Base-by-base conservation (phyloP, 208 protist species). In the Phytomonas sp. region DNA sequence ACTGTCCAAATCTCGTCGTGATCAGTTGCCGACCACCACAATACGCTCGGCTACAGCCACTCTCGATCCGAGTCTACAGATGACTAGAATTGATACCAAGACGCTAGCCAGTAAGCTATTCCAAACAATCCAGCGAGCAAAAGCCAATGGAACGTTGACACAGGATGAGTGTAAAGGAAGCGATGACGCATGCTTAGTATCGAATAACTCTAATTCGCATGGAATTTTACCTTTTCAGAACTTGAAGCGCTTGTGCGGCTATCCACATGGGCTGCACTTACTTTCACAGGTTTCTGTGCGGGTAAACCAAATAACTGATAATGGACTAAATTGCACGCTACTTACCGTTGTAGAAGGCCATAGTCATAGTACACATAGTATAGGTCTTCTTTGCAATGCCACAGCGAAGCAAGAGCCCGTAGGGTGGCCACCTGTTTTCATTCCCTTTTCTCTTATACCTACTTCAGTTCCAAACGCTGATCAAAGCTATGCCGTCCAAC, bases 281-380 rank as follows among this genome's bases (percentile, higher is more conserved):
- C 87, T 84, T 64, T 76, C 80, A 2, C 64, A 72, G 14, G 68
- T 93, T 36, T 67, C 79, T 8, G 82, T 93, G 29, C 81, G 77
- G n/a, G 73, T 93, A 2, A 83, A 91, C 62, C 77, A 78, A 60
- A 79, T 93, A n/a, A 83, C 64, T 3, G 75, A 81, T 26, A 75
- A 86, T 42, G 88, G 88, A 37, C 45, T 93, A 29, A 78, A 89
- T n/a, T n/a, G n/a, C n/a, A n/a, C n/a, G n/a, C n/a, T n/a, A n/a
- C n/a, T n/a, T n/a, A n/a, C n/a, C n/a, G n/a, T n/a, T n/a, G n/a
- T n/a, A n/a, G n/a, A n/a, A n/a, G n/a, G n/a, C n/a, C n/a, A n/a
- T n/a, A n/a, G n/a, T n/a, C n/a, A n/a, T n/a, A n/a, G n/a, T n/a
- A n/a, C n/a, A n/a, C n/a, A n/a, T n/a, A n/a, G n/a, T n/a, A n/a